phyloP scores from a whole-genome alignment of 768 basidiomycete species.

The Boletus pseudo-olivaceus region DNA sequence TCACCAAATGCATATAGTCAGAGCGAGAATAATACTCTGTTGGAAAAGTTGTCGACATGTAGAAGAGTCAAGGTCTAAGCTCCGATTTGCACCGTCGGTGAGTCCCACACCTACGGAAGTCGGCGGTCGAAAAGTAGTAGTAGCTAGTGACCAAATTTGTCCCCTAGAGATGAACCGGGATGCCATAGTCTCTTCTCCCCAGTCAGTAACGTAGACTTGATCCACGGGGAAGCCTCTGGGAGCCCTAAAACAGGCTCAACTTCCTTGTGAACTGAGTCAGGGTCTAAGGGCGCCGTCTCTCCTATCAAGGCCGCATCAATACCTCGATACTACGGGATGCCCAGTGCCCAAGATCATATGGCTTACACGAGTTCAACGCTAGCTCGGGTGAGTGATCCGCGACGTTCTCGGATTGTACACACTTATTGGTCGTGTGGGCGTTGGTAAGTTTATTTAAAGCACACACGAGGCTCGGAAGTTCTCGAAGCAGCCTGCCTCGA shows the following conservation, averaged over 20 bases:
- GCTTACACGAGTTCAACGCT: neutral
- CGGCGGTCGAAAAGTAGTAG: neutral
- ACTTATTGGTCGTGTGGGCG: neutral
- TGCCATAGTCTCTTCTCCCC: neutral
- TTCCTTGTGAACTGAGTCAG: neutral
- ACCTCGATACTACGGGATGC: neutral
- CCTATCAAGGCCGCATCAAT: neutral
- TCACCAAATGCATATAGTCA: neutral
- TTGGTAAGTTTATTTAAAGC: neutral
- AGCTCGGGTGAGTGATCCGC: neutral
- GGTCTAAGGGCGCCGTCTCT: neutral
- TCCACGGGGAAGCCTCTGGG: neutral
- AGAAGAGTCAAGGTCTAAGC: neutral
- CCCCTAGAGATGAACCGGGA: neutral
- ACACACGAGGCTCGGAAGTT: neutral
- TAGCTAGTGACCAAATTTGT: too few species aligned
- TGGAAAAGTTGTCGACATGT: neutral
- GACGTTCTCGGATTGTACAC: neutral
- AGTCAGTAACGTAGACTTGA: neutral
- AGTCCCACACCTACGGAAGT: neutral
- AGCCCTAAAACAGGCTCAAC: neutral
- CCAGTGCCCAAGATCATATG: neutral
- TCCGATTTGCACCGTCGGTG: neutral
- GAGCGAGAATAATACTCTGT: neutral
- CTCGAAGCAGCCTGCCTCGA: neutral